Base-by-base conservation (phyloP, 2,329 filamentous ascomycete species). In the Diplodia corticola region DNA sequence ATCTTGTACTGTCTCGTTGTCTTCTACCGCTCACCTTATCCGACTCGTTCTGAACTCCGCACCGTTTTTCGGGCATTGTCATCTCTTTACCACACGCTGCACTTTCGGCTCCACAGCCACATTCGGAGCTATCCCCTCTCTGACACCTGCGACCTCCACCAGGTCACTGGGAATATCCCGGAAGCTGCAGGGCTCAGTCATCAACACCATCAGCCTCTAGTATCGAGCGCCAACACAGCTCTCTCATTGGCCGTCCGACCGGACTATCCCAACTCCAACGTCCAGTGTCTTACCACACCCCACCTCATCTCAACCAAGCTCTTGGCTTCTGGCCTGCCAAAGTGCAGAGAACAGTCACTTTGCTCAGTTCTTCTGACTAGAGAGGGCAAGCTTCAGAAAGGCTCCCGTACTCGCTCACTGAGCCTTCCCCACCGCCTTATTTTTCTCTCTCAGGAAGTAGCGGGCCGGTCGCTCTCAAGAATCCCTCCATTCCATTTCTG, bases 141-240 rank as follows among this genome's bases (percentile, higher is more conserved):
- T 61, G 28, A 30, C 57, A 26, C 33, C 57, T 61, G 44, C 28
- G 6, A 6, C 40, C n/a, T 20, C 40, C 54, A 59, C 22, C 15
- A 20, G 7, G 40, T 30, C n/a, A 20, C 51, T 20, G 17, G 48
- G 15, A 4, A 55, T 13, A 30, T 33, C 33, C 51, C 33, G n/a
- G 30, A 17, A 40, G 17, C 22, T 15, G 55, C 37, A 40, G 17
- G 17, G n/a, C 55, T 33, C 24, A 60, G 35, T 26, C 51, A 35
- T 48, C 37, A 60, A 60, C 55, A 60, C 55, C 55, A 48, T 20
- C 55, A 20, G 26, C 55, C 40, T 46, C 37, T 40, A 59, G 44
- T 37, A 30, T 30, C 37, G 10, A 28, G 15, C 35, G 9, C 24
- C 35, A 46, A 15, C 54, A 33, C 35, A 26, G 12, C 12, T 24